A percentile compares a stretch with the other conserved stretches of the same genome.
Evolutionary conservation across 2,329 filamentous ascomycete genomes (phyloP).

Genomic region (Zymoseptoria pseudotritici): DNA sequence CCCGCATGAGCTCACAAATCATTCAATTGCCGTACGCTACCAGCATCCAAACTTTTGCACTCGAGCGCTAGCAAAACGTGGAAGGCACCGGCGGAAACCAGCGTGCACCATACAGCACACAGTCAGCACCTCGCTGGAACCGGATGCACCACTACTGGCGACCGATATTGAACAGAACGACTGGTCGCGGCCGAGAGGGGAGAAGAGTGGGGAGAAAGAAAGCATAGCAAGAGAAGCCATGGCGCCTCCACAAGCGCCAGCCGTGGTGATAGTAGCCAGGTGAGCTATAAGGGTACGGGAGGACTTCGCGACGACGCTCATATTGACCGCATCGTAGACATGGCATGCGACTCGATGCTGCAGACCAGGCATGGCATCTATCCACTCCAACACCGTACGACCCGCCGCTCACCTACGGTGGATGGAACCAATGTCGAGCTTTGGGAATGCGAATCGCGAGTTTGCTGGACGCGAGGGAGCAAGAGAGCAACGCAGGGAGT

Average conservation of each 20-base stretch:
- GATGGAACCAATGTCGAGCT: conserved; percentile 78
- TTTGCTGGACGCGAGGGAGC: conserved; percentile 51
- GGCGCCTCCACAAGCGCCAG: conserved; percentile 33
- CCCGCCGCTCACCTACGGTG: conserved; percentile 86
- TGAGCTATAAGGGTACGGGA: conserved; percentile 20
- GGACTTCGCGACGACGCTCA: background rate
- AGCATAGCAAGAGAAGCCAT: background rate
- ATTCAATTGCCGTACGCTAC: background rate
- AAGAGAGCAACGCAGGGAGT: conserved; percentile 32
- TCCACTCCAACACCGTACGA: conserved; percentile 92
- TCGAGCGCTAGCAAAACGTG: background rate
- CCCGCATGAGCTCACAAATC: background rate
- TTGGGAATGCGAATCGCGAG: conserved; percentile 78
- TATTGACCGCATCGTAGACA: conserved; percentile 49
- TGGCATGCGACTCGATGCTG: conserved; percentile 86
- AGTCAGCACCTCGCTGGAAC: background rate
- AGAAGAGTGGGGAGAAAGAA: background rate
- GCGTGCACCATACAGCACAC: background rate
- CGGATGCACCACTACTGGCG: background rate
- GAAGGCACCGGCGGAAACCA: background rate
- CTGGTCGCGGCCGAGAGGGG: background rate
- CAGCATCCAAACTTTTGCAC: background rate
- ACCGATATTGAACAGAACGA: background rate
- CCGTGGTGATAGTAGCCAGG: conserved; percentile 45
- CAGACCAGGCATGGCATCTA: conserved; percentile 91